Evolutionary conservation across 345 rosid species (phyloP).

Genomic region (Mercurialis annua): DNA sequence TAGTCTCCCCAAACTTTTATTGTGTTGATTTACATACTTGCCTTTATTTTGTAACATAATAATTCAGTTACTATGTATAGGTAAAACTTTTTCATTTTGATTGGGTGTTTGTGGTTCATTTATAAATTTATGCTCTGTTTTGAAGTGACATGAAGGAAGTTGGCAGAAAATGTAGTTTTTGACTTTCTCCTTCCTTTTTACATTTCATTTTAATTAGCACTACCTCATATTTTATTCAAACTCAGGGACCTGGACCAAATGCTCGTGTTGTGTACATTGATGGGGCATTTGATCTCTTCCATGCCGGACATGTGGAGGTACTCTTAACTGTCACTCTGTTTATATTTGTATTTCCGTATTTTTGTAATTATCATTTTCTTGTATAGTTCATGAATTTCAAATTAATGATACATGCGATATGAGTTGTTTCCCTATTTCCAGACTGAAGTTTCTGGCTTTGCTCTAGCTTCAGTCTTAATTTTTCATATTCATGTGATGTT

Average conservation of each 20-base stretch:
- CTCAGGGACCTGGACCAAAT: constrained; percentile 86
- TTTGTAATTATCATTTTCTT: not conserved
- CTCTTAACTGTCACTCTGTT: constrained; percentile 8
- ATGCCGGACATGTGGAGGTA: constrained; percentile 99
- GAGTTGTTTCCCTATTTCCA: constrained; percentile 3
- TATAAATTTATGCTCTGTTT: not conserved
- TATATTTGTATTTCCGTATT: too few species aligned
- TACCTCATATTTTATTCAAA: not conserved
- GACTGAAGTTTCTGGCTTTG: not conserved
- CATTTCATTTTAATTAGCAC: not conserved
- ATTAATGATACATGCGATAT: not conserved
- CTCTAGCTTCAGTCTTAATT: not conserved
- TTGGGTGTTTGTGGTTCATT: not conserved
- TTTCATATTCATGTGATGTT: not conserved
- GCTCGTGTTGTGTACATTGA: constrained; percentile 83
- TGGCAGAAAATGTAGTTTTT: not conserved
- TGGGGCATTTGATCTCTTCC: constrained; percentile 97
- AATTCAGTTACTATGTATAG: not conserved
- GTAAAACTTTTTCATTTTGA: not conserved
- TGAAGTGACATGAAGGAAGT: not conserved
- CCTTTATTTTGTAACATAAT: not conserved
- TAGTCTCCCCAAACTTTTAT: not conserved
- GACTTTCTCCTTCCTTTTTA: not conserved
- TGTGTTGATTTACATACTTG: not conserved
- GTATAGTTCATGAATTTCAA: not conserved